Evolutionary conservation across 208 protist genomes (phyloP), one percentile per base, ranked within the genome.

Genomic region (Polymyxa betae): DNA sequence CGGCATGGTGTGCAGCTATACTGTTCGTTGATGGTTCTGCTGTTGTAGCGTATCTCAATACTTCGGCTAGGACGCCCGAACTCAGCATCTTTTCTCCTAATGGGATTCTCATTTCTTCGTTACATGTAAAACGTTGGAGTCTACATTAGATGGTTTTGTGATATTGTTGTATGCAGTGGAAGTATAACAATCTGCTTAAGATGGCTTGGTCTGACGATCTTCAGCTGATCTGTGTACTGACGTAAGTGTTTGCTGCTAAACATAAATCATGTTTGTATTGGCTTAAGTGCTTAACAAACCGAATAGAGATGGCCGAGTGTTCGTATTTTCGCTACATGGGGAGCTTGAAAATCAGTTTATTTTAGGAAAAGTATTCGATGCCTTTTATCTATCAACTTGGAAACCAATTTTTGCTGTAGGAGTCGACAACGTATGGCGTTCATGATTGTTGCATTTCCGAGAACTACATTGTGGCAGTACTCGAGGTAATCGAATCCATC

Each of bases 281-380:
- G 24, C 24, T 60, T 5, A 5, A 5, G 24, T 24, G 24, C 24
- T 60, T 60, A 60, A 60, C 49, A 24, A 29, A 29, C 49, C 24
- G n/a, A 82, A 5, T 43, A 82, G 40, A 45, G 72, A 82, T n/a
- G 72, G 16, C 16, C 72, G 72, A 38, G 72, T 82, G 12, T 82
- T 82, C 40, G 72, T 82, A 12, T 82, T 82, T n/a, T 82, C 72
- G 35, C 10, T 82, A 45, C 72, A 82, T n/a, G 72, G 72, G 16
- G 72, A 82, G 16, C 40, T 82, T 12, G 35, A 38, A 5, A 82
- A 35, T 43, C 72, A 82, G n/a, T 82, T 82, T 35, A 35, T 43
- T 35, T 20, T 82, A 5, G 72, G 72, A 35, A 82, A 82, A 35
- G 72, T 82, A 40, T 35, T 60, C 49, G 5, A 43, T 35, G 72